These are phyloP conservation scores for Fusarium chlamydosporum DNA, from an alignment of 2,329 filamentous ascomycete species.

Conservation along the genomic window DNA sequence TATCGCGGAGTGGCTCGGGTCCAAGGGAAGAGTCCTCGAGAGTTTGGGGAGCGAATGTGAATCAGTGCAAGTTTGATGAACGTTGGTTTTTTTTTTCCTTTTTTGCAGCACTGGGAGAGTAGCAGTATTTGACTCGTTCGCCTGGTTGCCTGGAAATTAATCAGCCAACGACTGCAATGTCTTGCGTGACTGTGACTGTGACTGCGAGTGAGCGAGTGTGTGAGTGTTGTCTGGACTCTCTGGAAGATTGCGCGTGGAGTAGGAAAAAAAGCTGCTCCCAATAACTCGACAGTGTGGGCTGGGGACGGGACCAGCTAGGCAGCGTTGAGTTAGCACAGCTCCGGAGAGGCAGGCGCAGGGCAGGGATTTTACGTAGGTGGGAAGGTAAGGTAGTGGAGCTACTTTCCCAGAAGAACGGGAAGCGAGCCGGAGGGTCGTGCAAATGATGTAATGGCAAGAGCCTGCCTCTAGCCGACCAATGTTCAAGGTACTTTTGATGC, in stretches of 20 bases:
- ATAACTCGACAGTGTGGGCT: constrained; percentile 36
- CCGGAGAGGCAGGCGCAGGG: constrained; percentile 24
- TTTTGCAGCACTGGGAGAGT: not conserved
- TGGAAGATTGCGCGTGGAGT: constrained; percentile 33
- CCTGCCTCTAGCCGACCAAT: constrained; percentile 1
- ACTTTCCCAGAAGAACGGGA: constrained; percentile 43
- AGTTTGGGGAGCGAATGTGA: constrained; percentile 3
- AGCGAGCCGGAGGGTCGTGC: constrained; percentile 36
- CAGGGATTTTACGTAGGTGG: constrained; percentile 10
- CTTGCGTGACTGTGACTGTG: constrained; percentile 6
- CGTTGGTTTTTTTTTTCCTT: not conserved
- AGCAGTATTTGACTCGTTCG: not conserved
- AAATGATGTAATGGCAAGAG: constrained; percentile 51
- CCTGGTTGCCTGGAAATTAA: constrained; percentile 34
- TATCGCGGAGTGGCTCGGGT: constrained; percentile 34
- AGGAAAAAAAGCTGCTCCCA: constrained; percentile 38
- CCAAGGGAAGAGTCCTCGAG: constrained; percentile 5
- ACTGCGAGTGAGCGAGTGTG: not conserved
- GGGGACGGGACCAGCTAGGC: constrained; percentile 22
- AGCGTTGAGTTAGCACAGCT: constrained; percentile 30
- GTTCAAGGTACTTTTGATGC: constrained; percentile 18
- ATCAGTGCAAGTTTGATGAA: not conserved
- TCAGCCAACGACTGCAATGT: constrained; percentile 22
- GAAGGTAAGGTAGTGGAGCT: not conserved
- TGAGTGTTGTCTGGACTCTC: constrained; percentile 3